Evolutionary conservation across 1,284 basidiomycete species (phyloP).

Genomic region (Cryptococcus sp.): DNA sequence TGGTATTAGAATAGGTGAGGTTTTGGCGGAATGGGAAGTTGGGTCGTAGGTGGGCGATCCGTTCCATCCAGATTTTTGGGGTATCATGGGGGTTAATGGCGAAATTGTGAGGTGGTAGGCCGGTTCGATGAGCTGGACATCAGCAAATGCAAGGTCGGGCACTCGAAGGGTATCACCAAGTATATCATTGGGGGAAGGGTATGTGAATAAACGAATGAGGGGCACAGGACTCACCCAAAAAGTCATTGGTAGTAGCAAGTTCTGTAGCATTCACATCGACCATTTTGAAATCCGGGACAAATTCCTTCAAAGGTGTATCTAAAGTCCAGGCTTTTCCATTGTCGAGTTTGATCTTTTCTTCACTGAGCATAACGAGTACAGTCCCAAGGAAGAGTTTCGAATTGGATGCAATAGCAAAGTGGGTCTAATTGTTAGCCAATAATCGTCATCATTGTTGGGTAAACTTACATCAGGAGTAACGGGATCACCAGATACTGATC

Average conservation of each 20-base stretch:
- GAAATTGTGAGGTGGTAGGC: not conserved
- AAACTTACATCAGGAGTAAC: not conserved
- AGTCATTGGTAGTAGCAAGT: not conserved
- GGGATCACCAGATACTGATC: not conserved
- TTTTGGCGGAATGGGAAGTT: not conserved
- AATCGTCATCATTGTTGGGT: too few relatives aligned
- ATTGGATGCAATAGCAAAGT: not conserved
- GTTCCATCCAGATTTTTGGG: not conserved
- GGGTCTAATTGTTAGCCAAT: not conserved
- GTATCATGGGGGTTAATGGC: not conserved
- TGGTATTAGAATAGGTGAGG: not conserved
- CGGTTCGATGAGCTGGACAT: not conserved
- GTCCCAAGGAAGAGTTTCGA: not conserved
- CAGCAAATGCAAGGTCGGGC: too few relatives aligned
- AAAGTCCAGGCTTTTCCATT: not conserved
- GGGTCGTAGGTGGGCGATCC: not conserved
- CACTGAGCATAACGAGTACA: too few relatives aligned
- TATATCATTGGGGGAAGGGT: too few relatives aligned
- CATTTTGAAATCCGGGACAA: not conserved
- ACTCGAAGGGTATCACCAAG: too few relatives aligned
- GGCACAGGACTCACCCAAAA: not conserved
- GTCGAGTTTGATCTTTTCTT: not conserved
- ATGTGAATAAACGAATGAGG: too few relatives aligned
- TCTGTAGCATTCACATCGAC: not conserved
- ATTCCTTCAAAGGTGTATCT: not conserved